Percentiles rank a stretch among this genome's conserved stretches.
Evolutionary conservation across 2,329 filamentous ascomycete genomes (phyloP).

Genomic region (Colletotrichum sp.): DNA sequence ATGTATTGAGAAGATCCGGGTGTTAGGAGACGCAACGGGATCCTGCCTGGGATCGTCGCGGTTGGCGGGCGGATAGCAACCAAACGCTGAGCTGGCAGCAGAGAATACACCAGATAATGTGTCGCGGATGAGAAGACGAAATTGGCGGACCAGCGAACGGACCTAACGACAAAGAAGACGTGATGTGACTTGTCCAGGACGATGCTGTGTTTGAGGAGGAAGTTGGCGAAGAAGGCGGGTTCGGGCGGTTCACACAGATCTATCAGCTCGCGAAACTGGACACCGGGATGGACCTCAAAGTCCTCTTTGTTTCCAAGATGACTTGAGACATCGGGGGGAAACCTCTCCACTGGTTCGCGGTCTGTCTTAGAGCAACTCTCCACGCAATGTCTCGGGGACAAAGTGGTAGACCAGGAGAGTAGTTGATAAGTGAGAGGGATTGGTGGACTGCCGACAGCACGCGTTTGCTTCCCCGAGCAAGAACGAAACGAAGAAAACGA

Average conservation of each 20-base stretch:
- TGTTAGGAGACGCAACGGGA: background rate
- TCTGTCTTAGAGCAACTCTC: constrained; percentile 21
- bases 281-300: constrained; percentile 26
- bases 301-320: constrained; percentile 34
- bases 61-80: background rate
- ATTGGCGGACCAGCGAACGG: background rate
- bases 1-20: background rate
- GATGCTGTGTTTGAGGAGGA: constrained; percentile 1
- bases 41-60: constrained; percentile 2
- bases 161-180: constrained; percentile 5
- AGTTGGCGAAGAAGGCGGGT: constrained; percentile 22
- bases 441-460: background rate
- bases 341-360: constrained; percentile 28
- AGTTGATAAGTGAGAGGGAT: constrained; percentile 1
- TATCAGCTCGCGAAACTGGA: constrained; percentile 23
- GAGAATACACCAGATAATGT: background rate
- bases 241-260: constrained; percentile 25
- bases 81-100: constrained; percentile 5
- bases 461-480: constrained; percentile 10
- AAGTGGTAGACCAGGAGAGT: background rate
- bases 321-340: constrained; percentile 35
- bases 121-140: constrained; percentile 7
- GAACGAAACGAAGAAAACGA: background rate
- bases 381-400: constrained; percentile 20
- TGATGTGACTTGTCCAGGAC: constrained; percentile 9